Evolutionary conservation across 352 stramenopile genomes (phyloP).

Genomic region (Pythium diclinum): DNA sequence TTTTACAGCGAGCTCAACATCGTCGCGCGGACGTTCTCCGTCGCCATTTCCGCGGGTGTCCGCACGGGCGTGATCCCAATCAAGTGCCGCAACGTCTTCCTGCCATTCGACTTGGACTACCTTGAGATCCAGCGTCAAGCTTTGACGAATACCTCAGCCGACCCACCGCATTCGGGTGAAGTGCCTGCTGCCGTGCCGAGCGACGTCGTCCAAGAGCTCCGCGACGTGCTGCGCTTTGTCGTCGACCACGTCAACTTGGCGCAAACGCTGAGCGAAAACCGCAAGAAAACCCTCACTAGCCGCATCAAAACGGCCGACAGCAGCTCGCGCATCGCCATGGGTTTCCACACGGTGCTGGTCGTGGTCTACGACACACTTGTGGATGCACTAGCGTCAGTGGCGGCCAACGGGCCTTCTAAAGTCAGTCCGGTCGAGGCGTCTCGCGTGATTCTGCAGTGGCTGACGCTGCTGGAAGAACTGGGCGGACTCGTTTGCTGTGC

Average conservation of each 20-base stretch:
- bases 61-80: constrained; percentile 42
- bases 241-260: constrained; percentile 31
- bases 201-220: constrained; percentile 26
- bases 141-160: background rate
- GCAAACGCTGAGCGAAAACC: constrained; percentile 34
- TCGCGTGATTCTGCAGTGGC: constrained; percentile 24
- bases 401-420: background rate
- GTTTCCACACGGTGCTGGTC: constrained; percentile 35
- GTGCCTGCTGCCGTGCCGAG: background rate
- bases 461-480: constrained; percentile 42
- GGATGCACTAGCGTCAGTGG: constrained; percentile 21
- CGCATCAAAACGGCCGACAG: constrained; percentile 31
- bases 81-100: constrained; percentile 33
- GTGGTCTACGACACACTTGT: constrained; percentile 42
- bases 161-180: background rate
- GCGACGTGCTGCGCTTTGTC: constrained; percentile 30
- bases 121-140: constrained; percentile 5
- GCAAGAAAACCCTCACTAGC: constrained; percentile 36
- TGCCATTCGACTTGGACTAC: constrained; percentile 37
- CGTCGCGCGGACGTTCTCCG: constrained; percentile 39
- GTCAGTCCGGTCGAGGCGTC: background rate
- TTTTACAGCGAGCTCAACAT: constrained; percentile 41
- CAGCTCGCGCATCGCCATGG: constrained; percentile 33
- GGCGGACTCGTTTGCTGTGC: constrained; percentile 37
- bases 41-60: constrained; percentile 34